phyloP scores from a whole-genome alignment of 2,329 filamentous ascomycete species.

The Nemania bipapillata region DNA sequence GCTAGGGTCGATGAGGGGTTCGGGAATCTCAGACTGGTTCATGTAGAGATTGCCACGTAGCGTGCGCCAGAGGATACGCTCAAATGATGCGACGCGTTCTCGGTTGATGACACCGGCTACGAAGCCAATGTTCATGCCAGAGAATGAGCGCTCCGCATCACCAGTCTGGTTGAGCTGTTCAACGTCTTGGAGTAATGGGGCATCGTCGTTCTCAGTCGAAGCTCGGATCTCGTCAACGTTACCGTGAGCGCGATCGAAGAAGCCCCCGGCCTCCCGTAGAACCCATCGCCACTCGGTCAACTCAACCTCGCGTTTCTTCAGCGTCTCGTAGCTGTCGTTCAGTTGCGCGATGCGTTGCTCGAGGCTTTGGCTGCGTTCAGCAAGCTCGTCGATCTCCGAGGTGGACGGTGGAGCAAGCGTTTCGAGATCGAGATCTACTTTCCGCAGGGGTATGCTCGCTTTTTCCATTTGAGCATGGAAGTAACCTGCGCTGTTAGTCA shows the following conservation, averaged over 20 bases:
- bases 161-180: slow-evolving; percentile 78
- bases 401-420: slow-evolving; percentile 87
- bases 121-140: slow-evolving; percentile 98
- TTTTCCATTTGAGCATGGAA: slow-evolving; percentile 98
- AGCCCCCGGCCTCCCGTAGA: slow-evolving; percentile 91
- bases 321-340: slow-evolving; percentile 97
- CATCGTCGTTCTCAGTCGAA: slow-evolving; percentile 89
- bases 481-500: slow-evolving; percentile 72
- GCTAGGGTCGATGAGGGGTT: slow-evolving; percentile 88
- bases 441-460: slow-evolving; percentile 82
- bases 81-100: slow-evolving; percentile 92
- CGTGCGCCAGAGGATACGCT: slow-evolving; percentile 96
- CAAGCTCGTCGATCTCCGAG: slow-evolving; percentile 94
- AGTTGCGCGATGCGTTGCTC: slow-evolving; percentile 91
- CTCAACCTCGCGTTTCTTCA: slow-evolving; percentile 97
- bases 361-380: slow-evolving; percentile 89
- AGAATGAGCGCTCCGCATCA: slow-evolving; percentile 86
- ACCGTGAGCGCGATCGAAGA: slow-evolving; percentile 95
- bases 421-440: slow-evolving; percentile 89
- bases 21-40: slow-evolving; percentile 98
- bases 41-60: slow-evolving; percentile 98
- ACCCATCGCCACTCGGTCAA: slow-evolving; percentile 99
- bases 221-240: slow-evolving; percentile 96
- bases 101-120: slow-evolving; percentile 94
- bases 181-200: slow-evolving; percentile 89